These are phyloP conservation scores for Aspergillus bridgeri DNA, from an alignment of 495 filamentous ascomycete species.

Conservation along the genomic window DNA sequence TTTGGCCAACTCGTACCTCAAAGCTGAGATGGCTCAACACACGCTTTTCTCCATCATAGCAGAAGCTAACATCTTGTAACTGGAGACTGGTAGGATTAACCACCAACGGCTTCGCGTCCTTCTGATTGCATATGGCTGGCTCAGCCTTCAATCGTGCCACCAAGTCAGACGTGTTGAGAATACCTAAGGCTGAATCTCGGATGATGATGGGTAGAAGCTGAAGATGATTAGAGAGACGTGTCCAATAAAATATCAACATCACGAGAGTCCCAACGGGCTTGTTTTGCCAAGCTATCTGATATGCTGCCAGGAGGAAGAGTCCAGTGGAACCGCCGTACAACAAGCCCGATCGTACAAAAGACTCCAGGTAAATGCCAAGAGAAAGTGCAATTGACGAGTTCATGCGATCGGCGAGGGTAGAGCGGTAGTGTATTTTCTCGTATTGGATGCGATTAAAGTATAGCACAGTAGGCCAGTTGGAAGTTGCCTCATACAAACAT, in stretches of 20 bases:
- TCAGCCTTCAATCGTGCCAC: neutral
- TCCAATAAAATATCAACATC: neutral
- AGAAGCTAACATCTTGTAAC: neutral
- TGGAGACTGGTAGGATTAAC: neutral
- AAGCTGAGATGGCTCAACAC: slow-evolving; percentile 6
- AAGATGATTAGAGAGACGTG: neutral
- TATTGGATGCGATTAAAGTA: neutral
- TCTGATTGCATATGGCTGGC: neutral
- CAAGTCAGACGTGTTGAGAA: neutral
- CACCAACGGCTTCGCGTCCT: neutral
- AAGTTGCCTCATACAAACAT: neutral
- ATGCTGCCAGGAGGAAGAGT: neutral
- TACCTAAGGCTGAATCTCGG: neutral
- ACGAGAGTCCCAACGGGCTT: neutral
- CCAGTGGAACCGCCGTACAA: neutral
- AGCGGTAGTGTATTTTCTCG: neutral
- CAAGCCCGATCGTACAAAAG: neutral
- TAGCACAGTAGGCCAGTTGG: neutral
- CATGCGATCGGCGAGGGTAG: neutral
- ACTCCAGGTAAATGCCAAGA: neutral
- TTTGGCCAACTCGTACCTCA: slow-evolving; percentile 53
- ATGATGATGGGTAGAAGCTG: neutral
- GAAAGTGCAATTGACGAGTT: neutral
- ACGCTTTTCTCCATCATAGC: neutral
- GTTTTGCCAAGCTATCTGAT: neutral